Percentiles rank a stretch among this genome's conserved stretches.
phyloP scores from a whole-genome alignment of 768 basidiomycete genomes.

The Amanita rimosa region DNA sequence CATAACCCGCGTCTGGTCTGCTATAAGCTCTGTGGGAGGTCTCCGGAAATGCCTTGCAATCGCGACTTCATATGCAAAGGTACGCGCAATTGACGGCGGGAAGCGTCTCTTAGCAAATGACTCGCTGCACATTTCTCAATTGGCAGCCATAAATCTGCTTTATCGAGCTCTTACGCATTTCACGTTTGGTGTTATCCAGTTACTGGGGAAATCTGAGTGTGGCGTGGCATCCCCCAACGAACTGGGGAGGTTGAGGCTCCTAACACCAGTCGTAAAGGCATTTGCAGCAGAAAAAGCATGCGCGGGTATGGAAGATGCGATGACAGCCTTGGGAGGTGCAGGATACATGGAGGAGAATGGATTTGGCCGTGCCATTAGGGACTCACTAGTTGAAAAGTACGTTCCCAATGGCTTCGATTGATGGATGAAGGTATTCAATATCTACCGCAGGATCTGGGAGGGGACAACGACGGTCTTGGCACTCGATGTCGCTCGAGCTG shows the following conservation, averaged over 20 bases:
- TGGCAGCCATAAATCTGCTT: constrained; percentile 47
- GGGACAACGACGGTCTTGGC: constrained; percentile 61
- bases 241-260: constrained; percentile 38
- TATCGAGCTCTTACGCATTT: constrained; percentile 62
- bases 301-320: constrained; percentile 60
- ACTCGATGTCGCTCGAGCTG: constrained; percentile 51
- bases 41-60: constrained; percentile 55
- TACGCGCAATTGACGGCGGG: constrained; percentile 45
- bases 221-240: constrained; percentile 39
- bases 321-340: constrained; percentile 63
- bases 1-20: constrained; percentile 65
- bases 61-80: constrained; percentile 50
- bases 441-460: constrained; percentile 59
- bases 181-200: constrained; percentile 41
- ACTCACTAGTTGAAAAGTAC: constrained; percentile 61
- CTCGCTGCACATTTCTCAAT: constrained; percentile 51
- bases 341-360: constrained; percentile 82
- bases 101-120: constrained; percentile 38
- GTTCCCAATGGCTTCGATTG: constrained; percentile 4
- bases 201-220: constrained; percentile 57
- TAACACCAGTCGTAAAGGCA: constrained; percentile 63
- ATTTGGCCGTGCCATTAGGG: constrained; percentile 57
- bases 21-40: constrained; percentile 40
- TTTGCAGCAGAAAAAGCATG: constrained; percentile 57
- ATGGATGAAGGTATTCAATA: not conserved